phyloP scores from a whole-genome alignment of 495 filamentous ascomycete genomes.

The Penicillium salamii region DNA sequence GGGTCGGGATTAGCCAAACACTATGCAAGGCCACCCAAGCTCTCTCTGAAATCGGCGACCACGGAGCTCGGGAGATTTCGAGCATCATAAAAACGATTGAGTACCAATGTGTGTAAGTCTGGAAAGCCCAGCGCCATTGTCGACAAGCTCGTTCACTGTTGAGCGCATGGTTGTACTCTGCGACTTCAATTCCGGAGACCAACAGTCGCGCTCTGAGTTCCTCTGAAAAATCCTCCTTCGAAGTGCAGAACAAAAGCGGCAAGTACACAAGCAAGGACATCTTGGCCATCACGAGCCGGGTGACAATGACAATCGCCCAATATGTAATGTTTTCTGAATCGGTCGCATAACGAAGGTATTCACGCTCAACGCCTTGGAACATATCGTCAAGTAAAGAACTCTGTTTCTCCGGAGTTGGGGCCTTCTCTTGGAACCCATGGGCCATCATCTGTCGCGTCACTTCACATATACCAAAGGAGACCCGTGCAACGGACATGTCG shows the following conservation, averaged over 20 bases:
- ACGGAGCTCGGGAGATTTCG: conserved; percentile 48
- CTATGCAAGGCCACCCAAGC: conserved; percentile 55
- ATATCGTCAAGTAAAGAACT: conserved; percentile 41
- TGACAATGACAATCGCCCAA: conserved; percentile 42
- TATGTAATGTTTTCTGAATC: conserved; percentile 36
- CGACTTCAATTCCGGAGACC: conserved; percentile 48
- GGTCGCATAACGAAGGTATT: conserved; percentile 41
- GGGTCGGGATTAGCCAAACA: conserved; percentile 42
- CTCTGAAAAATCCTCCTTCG: conserved; percentile 30
- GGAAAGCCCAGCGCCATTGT: conserved; percentile 59
- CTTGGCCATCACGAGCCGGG: conserved; percentile 39
- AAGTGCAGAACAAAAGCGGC: conserved; percentile 39
- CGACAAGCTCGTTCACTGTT: conserved; percentile 44
- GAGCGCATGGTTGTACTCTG: conserved; percentile 53
- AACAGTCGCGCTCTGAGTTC: conserved; percentile 39
- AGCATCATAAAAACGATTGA: conserved; percentile 53
- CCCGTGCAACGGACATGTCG: conserved; percentile 69
- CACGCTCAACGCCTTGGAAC: conserved; percentile 36
- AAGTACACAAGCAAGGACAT: conserved; percentile 45
- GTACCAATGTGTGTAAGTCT: conserved; percentile 62
- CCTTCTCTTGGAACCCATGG: conserved; percentile 26
- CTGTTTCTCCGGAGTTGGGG: conserved; percentile 40
- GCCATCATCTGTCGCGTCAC: conserved; percentile 50
- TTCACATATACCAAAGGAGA: conserved; percentile 48
- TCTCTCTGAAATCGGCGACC: conserved; percentile 49